A percentile compares a stretch with the other conserved stretches of the same genome.
phyloP scores from a whole-genome alignment of 2,329 filamentous ascomycete genomes.

The Trichophyton verrucosum region DNA sequence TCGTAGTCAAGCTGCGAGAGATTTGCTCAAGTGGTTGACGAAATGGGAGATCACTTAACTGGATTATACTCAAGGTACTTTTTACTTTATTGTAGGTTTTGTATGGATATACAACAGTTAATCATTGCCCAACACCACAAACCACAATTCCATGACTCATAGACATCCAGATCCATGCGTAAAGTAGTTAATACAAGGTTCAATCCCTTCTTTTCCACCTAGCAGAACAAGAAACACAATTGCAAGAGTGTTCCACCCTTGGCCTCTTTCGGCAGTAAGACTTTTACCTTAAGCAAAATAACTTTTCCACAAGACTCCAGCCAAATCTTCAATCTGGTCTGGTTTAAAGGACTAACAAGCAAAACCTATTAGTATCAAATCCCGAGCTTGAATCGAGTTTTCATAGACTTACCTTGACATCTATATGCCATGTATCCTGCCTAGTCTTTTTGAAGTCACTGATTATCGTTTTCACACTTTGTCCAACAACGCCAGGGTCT shows the following conservation, averaged over 20 bases:
- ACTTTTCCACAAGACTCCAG: slow-evolving; percentile 98
- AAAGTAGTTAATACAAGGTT: too few species aligned
- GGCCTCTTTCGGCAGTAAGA: neutral
- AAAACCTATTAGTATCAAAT: neutral
- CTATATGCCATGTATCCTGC: slow-evolving; percentile 96
- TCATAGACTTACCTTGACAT: slow-evolving; percentile 67
- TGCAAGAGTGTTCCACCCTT: neutral
- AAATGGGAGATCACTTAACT: neutral
- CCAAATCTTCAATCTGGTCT: slow-evolving; percentile 87
- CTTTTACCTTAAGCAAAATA: slow-evolving; percentile 69
- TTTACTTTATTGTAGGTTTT: too few species aligned
- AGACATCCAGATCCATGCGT: too few species aligned
- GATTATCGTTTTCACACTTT: slow-evolving; percentile 85
- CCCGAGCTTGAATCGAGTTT: slow-evolving; percentile 2
- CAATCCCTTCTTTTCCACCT: too few species aligned
- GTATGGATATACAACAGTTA: neutral
- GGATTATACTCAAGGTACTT: too few species aligned
- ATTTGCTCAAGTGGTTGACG: neutral
- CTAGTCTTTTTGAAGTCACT: slow-evolving; percentile 99
- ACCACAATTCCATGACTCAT: too few species aligned
- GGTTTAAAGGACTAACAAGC: slow-evolving; percentile 63
- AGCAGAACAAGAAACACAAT: neutral
- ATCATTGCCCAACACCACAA: too few species aligned
- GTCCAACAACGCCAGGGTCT: slow-evolving; percentile 84
- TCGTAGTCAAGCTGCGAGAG: too few species aligned